These are phyloP conservation scores for Eucalyptus coolabah DNA, from an alignment of 345 rosid genomes.

Conservation along the genomic window DNA sequence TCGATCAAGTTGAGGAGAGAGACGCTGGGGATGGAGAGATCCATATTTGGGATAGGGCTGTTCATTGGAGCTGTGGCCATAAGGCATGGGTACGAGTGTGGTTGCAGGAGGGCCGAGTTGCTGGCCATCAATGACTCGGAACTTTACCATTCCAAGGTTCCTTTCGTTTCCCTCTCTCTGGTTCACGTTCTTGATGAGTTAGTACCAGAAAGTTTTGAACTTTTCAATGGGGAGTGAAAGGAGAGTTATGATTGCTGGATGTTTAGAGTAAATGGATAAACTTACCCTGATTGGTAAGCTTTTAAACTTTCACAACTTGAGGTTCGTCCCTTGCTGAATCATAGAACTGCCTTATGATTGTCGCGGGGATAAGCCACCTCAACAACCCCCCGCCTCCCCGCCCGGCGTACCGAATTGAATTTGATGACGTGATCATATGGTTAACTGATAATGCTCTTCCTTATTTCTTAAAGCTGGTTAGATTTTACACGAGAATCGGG, in stretches of 20 bases:
- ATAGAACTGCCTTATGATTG: background rate
- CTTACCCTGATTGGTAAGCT: background rate
- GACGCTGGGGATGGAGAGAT: constrained; percentile 62
- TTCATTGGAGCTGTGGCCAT: constrained; percentile 90
- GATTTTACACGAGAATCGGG: constrained; percentile 74
- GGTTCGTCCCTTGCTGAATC: background rate
- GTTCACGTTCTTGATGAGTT: background rate
- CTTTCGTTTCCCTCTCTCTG: background rate
- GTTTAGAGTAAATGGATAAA: background rate
- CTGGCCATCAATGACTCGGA: constrained; percentile 92
- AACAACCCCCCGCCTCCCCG: no score
- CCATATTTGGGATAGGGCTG: constrained; percentile 80
- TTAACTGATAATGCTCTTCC: background rate
- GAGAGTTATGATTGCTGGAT: background rate
- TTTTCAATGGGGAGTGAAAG: background rate
- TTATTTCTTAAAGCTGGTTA: constrained; percentile 40
- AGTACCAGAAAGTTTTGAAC: background rate
- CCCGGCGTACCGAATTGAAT: background rate
- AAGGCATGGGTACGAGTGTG: constrained; percentile 64
- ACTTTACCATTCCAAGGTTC: constrained; percentile 78
- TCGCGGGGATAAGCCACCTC: accelerated
- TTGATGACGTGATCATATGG: background rate
- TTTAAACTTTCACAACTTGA: background rate
- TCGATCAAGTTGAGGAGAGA: constrained; percentile 61
- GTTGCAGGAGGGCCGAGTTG: constrained; percentile 68